Evolutionary conservation across 306 rosid genomes (phyloP), one percentile per base, ranked within the genome.

Genomic region (Hippophae gyantsensis): DNA sequence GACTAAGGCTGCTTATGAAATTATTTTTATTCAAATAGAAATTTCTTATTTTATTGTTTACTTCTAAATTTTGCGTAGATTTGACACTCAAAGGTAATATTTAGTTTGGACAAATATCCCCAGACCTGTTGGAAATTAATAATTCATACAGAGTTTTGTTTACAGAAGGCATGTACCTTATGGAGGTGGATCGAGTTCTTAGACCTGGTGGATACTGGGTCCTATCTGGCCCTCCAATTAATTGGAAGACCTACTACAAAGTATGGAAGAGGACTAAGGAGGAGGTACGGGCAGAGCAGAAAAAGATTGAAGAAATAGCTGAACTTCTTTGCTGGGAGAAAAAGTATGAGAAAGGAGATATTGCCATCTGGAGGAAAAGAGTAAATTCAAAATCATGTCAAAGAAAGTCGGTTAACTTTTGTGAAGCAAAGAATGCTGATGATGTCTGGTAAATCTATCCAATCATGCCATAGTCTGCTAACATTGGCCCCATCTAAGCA

Each of bases 131-230:
- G 46, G 57, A 57, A 49, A 8, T 48, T 69, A 54, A 44, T 70
- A 44, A 65, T 38, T 52, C 44, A 55, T 49, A 52, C 51, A 44
- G 70, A 72, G 55, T 59, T 48, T 68, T n/a, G 12, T 75, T 69
- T 82, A 18, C 23, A 92, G 99, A 75, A 69, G 99, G 95, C 46
- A 82, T 54, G 72, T 88, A 88, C 72, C 86, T 92, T 38, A 88
- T 68, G 92, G 99, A 92, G 80, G 99, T 92, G 70, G 99, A 92
- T 66, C 75, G 97, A 66, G 97, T 92, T 74, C 82, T 92, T 48
- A 85, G 97, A 78, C 99, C 96, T 43, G 99, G 99, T 68, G 97
- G 97, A 57, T 92, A 78, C 74, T 88, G 97, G 99, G 74, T 92
- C 69, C 72, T 92, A 69, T 92, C 97, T 66, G 99, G 99, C 52